A percentile compares a stretch with the other conserved stretches of the same genome.
Evolutionary conservation across 176 grass and related monocot genomes (phyloP).

Genomic region (Carex parvula): DNA sequence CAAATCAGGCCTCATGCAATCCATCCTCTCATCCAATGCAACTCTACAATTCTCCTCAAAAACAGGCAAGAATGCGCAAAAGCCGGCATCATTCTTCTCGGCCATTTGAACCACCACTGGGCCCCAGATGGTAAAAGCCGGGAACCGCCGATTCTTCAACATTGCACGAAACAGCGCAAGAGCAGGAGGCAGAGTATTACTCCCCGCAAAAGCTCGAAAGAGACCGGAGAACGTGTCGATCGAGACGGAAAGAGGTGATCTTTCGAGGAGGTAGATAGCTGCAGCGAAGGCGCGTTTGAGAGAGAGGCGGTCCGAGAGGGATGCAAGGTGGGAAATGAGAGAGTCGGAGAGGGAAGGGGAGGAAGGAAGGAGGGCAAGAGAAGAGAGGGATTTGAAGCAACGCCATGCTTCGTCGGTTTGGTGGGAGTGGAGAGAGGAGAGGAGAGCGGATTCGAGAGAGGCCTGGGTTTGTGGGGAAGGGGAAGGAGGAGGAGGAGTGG

Average conservation of each 20-base stretch:
- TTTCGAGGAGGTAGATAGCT: slow-evolving; percentile 73
- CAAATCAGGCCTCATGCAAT: slow-evolving; percentile 59
- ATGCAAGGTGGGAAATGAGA: slow-evolving; percentile 69
- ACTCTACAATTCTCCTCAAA: slow-evolving; percentile 61
- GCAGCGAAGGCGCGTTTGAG: slow-evolving; percentile 85
- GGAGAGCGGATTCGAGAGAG: slow-evolving; percentile 52
- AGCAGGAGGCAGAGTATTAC: slow-evolving; percentile 40
- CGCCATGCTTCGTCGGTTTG: slow-evolving; percentile 69
- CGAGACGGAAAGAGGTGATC: slow-evolving; percentile 36
- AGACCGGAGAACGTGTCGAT: slow-evolving; percentile 47
- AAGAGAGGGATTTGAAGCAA: slow-evolving; percentile 68
- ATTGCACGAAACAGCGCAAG: slow-evolving; percentile 55
- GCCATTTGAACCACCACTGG: slow-evolving; percentile 42
- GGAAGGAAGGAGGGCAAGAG: slow-evolving; percentile 43
- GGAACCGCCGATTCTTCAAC: slow-evolving; percentile 53
- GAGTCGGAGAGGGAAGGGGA: slow-evolving; percentile 52
- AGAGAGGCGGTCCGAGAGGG: slow-evolving; percentile 47
- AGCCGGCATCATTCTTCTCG: slow-evolving; percentile 29
- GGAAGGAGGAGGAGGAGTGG: background rate
- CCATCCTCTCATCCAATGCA: slow-evolving; percentile 42
- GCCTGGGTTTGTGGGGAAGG: slow-evolving; percentile 23
- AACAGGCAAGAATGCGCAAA: slow-evolving; percentile 57
- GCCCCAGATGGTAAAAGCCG: slow-evolving; percentile 66
- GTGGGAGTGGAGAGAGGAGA: slow-evolving; percentile 40
- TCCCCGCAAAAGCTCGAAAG: slow-evolving; percentile 34